These are phyloP conservation scores for Populus pruinosa DNA, from an alignment of 345 rosid species.

Conservation along the genomic window DNA sequence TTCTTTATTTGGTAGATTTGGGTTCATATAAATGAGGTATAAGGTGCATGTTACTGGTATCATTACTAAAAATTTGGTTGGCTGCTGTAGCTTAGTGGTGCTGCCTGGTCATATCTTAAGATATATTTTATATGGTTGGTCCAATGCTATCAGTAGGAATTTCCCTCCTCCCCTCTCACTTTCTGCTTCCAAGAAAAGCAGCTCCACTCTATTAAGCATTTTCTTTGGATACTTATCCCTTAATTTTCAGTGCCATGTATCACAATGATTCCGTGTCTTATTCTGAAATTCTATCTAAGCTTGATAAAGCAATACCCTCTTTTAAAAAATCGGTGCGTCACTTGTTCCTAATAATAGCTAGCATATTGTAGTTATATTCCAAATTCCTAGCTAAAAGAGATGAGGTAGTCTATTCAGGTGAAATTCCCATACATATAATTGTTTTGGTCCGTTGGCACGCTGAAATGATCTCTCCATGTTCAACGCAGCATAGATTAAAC, in stretches of 20 bases:
- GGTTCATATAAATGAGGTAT: not conserved
- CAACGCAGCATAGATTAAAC: not conserved
- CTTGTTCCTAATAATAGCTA: not conserved
- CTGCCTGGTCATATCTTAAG: not conserved
- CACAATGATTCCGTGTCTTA: not conserved
- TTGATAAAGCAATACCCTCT: not conserved
- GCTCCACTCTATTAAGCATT: not conserved
- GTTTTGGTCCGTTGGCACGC: not conserved
- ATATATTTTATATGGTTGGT: slow-evolving; percentile 3
- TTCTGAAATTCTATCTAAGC: not conserved
- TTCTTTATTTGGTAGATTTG: not conserved
- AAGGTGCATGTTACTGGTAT: not conserved
- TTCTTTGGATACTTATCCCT: not conserved
- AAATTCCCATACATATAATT: not conserved
- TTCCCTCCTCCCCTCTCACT: not conserved
- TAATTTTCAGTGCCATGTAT: not conserved
- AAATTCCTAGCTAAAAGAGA: not conserved
- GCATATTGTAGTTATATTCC: not conserved
- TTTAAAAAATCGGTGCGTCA: not conserved
- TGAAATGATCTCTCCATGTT: not conserved
- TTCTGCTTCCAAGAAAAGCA: not conserved
- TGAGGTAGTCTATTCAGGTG: not conserved
- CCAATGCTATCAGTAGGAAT: not conserved
- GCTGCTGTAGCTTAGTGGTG: not conserved
- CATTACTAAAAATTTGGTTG: not conserved